phyloP scores from a whole-genome alignment of 352 stramenopile genomes.

The Globisporangium cylindrosporum region DNA sequence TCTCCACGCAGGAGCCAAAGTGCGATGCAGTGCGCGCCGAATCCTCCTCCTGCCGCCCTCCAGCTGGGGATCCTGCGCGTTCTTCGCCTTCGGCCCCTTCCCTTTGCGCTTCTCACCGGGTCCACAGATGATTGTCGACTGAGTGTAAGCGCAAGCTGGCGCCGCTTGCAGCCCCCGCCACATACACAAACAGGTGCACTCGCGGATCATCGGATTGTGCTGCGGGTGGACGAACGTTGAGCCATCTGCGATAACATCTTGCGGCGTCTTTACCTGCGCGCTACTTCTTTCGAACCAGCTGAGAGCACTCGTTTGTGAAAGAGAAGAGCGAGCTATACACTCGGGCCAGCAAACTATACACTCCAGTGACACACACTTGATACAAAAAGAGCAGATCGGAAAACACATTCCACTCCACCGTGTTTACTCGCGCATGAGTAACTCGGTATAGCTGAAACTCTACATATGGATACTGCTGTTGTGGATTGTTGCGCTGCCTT shows the following conservation, averaged over 20 bases:
- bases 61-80: conserved; percentile 8
- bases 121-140: background rate
- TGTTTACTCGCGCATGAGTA: background rate
- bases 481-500: background rate
- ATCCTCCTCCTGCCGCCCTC: background rate
- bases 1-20: background rate
- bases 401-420: background rate
- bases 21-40: background rate
- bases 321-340: background rate
- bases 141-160: background rate
- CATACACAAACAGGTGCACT: background rate
- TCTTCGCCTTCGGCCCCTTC: background rate
- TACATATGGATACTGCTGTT: background rate
- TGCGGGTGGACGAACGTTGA: conserved; percentile 4
- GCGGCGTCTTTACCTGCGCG: conserved; percentile 6
- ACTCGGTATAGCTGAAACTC: background rate
- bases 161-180: background rate
- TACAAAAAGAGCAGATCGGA: background rate
- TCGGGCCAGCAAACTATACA: background rate
- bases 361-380: background rate
- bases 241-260: conserved; percentile 1
- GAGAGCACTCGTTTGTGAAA: background rate
- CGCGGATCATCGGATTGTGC: conserved; percentile 2
- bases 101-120: background rate
- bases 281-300: conserved; percentile 10